A percentile compares a stretch with the other conserved stretches of the same genome.
These are phyloP conservation scores for Aspergillus coremiiformis DNA, from an alignment of 495 filamentous ascomycete genomes.

Conservation along the genomic window DNA sequence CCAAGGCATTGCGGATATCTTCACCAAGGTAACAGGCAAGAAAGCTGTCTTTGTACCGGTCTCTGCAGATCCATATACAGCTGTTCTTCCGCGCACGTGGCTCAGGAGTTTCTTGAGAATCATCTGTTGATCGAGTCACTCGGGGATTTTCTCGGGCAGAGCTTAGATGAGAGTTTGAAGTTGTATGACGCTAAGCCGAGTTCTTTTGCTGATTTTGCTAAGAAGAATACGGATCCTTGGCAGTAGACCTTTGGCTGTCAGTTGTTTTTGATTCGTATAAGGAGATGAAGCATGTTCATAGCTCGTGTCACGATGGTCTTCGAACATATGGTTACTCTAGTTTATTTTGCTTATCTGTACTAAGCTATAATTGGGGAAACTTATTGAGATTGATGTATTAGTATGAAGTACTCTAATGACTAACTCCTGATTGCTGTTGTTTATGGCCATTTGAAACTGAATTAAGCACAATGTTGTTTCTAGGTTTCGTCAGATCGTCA, in stretches of 20 bases:
- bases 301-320: too few species aligned
- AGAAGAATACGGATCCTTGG: constrained; percentile 7
- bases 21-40: constrained; percentile 44
- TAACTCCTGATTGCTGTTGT: not conserved
- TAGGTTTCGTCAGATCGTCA: not conserved
- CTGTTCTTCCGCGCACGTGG: constrained; percentile 29
- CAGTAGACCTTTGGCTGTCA: not conserved
- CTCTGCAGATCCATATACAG: constrained; percentile 40
- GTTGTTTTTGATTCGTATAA: not conserved
- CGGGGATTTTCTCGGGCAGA: constrained; percentile 45
- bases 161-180: constrained; percentile 13
- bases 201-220: constrained; percentile 14
- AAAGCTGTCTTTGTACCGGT: constrained; percentile 37
- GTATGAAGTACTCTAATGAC: not conserved
- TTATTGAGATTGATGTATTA: not conserved
- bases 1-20: constrained; percentile 36
- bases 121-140: constrained; percentile 41
- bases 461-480: not conserved
- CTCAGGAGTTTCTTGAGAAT: constrained; percentile 47
- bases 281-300: not conserved
- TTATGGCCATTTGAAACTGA: not conserved
- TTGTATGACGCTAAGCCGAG: constrained; percentile 11
- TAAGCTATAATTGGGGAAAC: too few species aligned
- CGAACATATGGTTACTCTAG: too few species aligned
- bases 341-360: too few species aligned